A percentile compares a stretch with the other conserved stretches of the same genome.
Conservation (phyloP, 2,329 filamentous ascomycete genomes). For the Aspergillus floridensis region DNA sequence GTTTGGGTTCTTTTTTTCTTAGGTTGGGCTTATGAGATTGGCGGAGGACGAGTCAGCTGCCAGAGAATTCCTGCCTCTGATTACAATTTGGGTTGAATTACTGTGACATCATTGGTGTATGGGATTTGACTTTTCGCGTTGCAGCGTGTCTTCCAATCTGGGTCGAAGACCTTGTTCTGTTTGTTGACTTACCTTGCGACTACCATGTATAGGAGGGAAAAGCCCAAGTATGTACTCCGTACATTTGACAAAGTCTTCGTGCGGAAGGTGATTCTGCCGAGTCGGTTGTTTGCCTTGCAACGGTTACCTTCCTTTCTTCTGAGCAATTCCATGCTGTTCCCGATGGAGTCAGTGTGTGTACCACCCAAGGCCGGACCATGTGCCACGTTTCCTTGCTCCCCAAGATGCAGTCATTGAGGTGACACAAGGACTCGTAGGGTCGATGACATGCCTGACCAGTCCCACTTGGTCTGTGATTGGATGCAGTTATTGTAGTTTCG, state of each 20-base stretch:
- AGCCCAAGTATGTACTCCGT: background rate
- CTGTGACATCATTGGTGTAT: slow-evolving; percentile 9
- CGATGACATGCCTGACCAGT: background rate
- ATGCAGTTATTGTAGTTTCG: slow-evolving; percentile 2
- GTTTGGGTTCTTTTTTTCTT: slow-evolving; percentile 1
- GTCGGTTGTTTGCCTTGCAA: slow-evolving; percentile 3
- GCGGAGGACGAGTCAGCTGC: slow-evolving; percentile 12
- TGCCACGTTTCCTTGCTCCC: slow-evolving; percentile 6
- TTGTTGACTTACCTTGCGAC: background rate
- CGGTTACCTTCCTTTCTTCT: background rate
- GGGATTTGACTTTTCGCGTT: background rate
- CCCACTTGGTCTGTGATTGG: background rate
- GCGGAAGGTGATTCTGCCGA: background rate
- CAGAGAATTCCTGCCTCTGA: slow-evolving; percentile 6
- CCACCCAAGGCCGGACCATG: background rate
- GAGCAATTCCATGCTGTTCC: background rate
- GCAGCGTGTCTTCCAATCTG: slow-evolving; percentile 1
- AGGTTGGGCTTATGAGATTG: slow-evolving; percentile 11
- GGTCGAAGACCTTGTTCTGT: background rate
- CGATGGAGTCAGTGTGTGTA: background rate
- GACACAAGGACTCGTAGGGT: background rate
- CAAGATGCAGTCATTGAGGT: background rate
- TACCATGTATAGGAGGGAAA: background rate
- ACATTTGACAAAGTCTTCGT: background rate
- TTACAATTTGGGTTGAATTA: slow-evolving; percentile 6